Base-by-base conservation (phyloP, 1,139 yeast species). In the Yamadazyma triangularis region DNA sequence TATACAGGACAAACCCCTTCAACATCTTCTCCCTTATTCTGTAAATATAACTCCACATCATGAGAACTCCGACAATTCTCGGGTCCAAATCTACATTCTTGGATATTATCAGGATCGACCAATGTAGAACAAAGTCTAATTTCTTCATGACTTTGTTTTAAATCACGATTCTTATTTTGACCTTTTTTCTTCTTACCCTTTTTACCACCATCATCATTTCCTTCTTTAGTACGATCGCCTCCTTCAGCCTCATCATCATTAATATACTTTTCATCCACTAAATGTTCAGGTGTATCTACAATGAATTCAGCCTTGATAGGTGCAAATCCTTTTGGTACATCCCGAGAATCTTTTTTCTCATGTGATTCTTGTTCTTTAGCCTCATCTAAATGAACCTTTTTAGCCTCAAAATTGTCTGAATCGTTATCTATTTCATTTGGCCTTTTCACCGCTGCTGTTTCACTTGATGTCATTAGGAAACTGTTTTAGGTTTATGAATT, bases 161-260 rank as follows among this genome's bases (percentile, higher is more conserved):
- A 68, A 43, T 85, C 91, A 47, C 98, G 70, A 42, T 78, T 77
- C 56, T 91, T 89, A 58, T 91, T 91, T 60, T 91, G 97, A 1
- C 98, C 98, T 31, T 89, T 67, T 54, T 74, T 70, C 36, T 70
- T 72, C 31, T 51, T 51, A 13, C 50, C 50, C 24, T 19, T 18
- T 53, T 53, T 28, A 57, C 62, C 42, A 8, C 29, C 29, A 14
- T 31, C 28, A 15, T 33, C 39, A 28, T 65, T 65, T 24, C 62
- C 56, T 11, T 48, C 53, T 12, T 40, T 39, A 22, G 50, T 48
- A 35, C 68, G 53, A 34, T 64, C 70, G 16, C 70, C 71, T 24
- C 63, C 70, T 38, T 66, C 76, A 8, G 72, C 75, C 29, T 59
- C 73, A 30, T 63, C 69, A 38, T 64, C 74, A 31, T 62, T 79